Conservation (phyloP, 208 protist species). For the Borovskyia barvae region DNA sequence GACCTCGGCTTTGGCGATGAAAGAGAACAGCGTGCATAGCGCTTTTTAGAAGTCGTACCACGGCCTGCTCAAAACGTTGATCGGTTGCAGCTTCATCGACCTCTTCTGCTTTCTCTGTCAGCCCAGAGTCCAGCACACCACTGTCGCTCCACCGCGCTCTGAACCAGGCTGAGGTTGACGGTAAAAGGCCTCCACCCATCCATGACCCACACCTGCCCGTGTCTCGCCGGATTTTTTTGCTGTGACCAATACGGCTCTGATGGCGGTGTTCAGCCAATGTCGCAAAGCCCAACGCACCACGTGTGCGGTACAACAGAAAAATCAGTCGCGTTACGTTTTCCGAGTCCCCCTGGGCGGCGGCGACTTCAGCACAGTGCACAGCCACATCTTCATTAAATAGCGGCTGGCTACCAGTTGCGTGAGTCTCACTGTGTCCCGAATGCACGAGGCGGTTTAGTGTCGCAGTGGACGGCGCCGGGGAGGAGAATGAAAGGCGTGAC, state of each 20-base stretch:
- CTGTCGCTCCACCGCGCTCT: conserved; percentile 1
- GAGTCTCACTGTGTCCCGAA: too few species aligned
- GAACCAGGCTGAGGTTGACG: conserved; percentile 3
- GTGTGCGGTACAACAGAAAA: conserved; percentile 58
- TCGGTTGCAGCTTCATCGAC: conserved; percentile 5
- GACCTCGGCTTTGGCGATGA: conserved; percentile 7
- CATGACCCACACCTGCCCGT: neutral
- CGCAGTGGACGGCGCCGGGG: neutral
- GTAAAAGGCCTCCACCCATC: neutral
- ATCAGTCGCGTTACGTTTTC: conserved; percentile 68
- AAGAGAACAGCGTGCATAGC: conserved; percentile 46
- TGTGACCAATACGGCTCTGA: conserved; percentile 1
- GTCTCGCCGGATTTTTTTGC: too few species aligned
- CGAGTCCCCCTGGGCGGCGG: conserved; percentile 45
- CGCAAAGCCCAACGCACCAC: conserved; percentile 30
- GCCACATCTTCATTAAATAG: conserved; percentile 47
- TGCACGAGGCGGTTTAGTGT: too few species aligned
- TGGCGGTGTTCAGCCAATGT: conserved; percentile 23
- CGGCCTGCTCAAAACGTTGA: conserved; percentile 33
- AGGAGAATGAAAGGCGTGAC: conserved; percentile 18
- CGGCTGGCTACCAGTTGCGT: too few species aligned
- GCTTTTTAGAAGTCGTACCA: conserved; percentile 52
- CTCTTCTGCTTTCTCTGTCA: neutral
- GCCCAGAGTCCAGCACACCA: neutral
- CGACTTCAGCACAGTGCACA: conserved; percentile 58